phyloP scores from a whole-genome alignment of 2,329 filamentous ascomycete genomes.

The Colletotrichum salicis region DNA sequence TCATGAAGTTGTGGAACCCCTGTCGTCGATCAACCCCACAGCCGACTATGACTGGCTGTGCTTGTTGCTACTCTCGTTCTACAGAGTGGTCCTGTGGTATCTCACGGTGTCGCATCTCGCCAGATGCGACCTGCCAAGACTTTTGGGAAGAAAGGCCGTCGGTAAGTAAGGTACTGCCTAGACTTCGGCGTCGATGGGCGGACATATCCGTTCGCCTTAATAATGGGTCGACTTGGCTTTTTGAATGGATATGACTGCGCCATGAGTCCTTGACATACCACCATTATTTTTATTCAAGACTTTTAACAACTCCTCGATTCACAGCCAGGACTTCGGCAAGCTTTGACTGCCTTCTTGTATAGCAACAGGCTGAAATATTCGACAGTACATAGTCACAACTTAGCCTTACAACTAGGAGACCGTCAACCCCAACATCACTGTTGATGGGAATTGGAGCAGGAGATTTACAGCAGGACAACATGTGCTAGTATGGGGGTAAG shows the following conservation, averaged over 20 bases:
- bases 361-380: neutral
- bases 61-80: neutral
- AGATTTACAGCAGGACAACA: too few species aligned
- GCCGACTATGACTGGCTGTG: neutral
- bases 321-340: too few species aligned
- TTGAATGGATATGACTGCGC: neutral
- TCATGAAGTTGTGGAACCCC: neutral
- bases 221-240: neutral
- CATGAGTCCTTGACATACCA: neutral
- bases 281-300: neutral
- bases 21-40: conserved; percentile 15
- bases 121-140: neutral
- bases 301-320: too few species aligned
- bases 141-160: neutral
- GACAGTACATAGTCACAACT: neutral
- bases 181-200: neutral
- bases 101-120: neutral
- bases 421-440: neutral
- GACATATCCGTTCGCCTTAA: neutral
- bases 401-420: neutral
- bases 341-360: neutral
- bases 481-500: neutral
- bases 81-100: neutral
- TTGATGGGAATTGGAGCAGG: neutral
- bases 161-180: neutral